Evolutionary conservation across 768 basidiomycete genomes (phyloP).

Genomic region (Tephrocybe rancida): DNA sequence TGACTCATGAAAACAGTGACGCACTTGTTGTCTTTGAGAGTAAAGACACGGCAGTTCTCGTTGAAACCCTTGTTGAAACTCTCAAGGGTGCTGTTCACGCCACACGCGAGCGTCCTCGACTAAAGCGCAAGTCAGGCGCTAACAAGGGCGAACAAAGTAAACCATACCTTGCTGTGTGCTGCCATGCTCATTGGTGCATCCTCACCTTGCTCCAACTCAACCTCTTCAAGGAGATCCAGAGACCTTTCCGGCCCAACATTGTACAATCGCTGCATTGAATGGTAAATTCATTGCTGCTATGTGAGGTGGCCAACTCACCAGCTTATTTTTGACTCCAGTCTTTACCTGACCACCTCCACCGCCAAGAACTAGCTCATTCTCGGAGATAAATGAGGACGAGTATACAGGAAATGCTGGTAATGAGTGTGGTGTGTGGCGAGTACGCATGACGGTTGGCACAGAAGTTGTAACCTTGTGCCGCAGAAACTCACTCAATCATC

Average conservation of each 20-base stretch:
- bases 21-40: slow-evolving; percentile 60
- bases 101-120: slow-evolving; percentile 70
- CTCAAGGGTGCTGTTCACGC: slow-evolving; percentile 79
- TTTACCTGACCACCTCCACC: slow-evolving; percentile 88
- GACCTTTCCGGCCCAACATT: slow-evolving; percentile 53
- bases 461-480: no score
- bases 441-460: slow-evolving; percentile 58
- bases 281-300: not conserved
- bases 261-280: slow-evolving; percentile 62
- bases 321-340: slow-evolving; percentile 92
- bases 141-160: slow-evolving; percentile 13
- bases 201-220: slow-evolving; percentile 77
- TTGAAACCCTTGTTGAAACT: slow-evolving; percentile 69
- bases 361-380: slow-evolving; percentile 76
- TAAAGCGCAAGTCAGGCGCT: slow-evolving; percentile 19
- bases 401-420: slow-evolving; percentile 88
- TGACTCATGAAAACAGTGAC: slow-evolving; percentile 18
- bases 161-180: slow-evolving; percentile 55
- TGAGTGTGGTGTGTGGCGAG: slow-evolving; percentile 76
- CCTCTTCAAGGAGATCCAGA: slow-evolving; percentile 63
- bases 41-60: slow-evolving; percentile 82
- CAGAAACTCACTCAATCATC: not conserved
- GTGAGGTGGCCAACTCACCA: slow-evolving; percentile 53
- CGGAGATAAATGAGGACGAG: slow-evolving; percentile 76
- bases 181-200: slow-evolving; percentile 98